Percentiles rank a stretch among this genome's conserved stretches.
These are phyloP conservation scores for Exophiala sp. DNA, from an alignment of 2,329 filamentous ascomycete genomes.

Conservation along the genomic window DNA sequence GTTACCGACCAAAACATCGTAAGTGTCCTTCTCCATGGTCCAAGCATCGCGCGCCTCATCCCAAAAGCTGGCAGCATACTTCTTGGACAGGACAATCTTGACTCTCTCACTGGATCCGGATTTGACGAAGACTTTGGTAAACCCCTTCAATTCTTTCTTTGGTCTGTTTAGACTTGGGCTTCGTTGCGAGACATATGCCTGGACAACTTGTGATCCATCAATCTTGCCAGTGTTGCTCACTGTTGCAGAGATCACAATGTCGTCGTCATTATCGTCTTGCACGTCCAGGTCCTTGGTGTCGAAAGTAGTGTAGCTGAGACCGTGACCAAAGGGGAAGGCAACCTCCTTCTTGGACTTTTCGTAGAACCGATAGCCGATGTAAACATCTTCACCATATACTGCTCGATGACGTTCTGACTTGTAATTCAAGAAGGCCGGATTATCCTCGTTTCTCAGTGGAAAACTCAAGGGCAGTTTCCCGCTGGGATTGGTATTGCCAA, in stretches of 20 bases:
- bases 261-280: conserved; percentile 45
- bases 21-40: conserved; percentile 63
- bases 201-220: conserved; percentile 54
- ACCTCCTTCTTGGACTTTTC: conserved; percentile 64
- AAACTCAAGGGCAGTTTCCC: conserved; percentile 73
- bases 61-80: conserved; percentile 67
- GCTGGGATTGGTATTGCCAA: conserved; percentile 69
- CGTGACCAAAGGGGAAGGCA: conserved; percentile 75
- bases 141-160: conserved; percentile 63
- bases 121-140: conserved; percentile 60
- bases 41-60: conserved; percentile 65
- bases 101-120: conserved; percentile 58
- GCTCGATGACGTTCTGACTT: conserved; percentile 65
- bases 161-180: conserved; percentile 54
- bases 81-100: conserved; percentile 56
- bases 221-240: conserved; percentile 54
- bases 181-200: conserved; percentile 49
- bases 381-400: conserved; percentile 76
- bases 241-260: conserved; percentile 43
- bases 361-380: conserved; percentile 77
- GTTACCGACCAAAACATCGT: conserved; percentile 59
- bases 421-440: conserved; percentile 74
- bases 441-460: conserved; percentile 64
- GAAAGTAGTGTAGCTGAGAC: conserved; percentile 74
- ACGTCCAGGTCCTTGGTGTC: conserved; percentile 48